phyloP scores from a whole-genome alignment of 2,329 filamentous ascomycete genomes.

The Trichophaea hybrida region DNA sequence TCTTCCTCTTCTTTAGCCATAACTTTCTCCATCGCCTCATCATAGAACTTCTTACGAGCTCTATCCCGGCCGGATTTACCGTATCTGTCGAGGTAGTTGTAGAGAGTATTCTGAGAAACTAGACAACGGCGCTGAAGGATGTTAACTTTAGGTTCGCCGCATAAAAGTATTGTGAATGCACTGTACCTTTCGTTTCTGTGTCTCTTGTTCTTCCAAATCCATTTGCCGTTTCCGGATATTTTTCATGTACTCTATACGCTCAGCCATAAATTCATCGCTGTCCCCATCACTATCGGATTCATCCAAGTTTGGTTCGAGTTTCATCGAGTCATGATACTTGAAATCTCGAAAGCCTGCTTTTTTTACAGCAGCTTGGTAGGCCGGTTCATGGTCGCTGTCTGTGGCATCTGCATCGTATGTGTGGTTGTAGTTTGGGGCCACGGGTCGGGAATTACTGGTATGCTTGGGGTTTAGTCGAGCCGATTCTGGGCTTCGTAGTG shows the following conservation, averaged over 20 bases:
- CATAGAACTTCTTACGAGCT: slow-evolving; percentile 63
- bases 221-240: slow-evolving; percentile 24
- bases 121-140: slow-evolving; percentile 42
- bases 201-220: slow-evolving; percentile 29
- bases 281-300: slow-evolving; percentile 22
- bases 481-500: neutral
- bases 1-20: slow-evolving; percentile 41
- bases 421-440: neutral
- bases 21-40: slow-evolving; percentile 70
- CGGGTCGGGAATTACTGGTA: neutral
- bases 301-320: slow-evolving; percentile 19
- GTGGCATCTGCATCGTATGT: slow-evolving; percentile 13
- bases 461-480: neutral
- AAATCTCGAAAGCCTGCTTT: slow-evolving; percentile 23
- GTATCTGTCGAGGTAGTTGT: slow-evolving; percentile 50
- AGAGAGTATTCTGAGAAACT: slow-evolving; percentile 42
- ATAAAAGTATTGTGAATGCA: slow-evolving; percentile 27
- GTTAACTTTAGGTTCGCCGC: slow-evolving; percentile 49
- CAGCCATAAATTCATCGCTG: slow-evolving; percentile 17
- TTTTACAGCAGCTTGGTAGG: slow-evolving; percentile 9
- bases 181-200: slow-evolving; percentile 40
- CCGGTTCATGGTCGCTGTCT: slow-evolving; percentile 15
- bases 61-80: slow-evolving; percentile 57
- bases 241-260: slow-evolving; percentile 21
- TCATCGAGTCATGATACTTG: slow-evolving; percentile 25